Percentiles rank a stretch among this genome's conserved stretches.
phyloP scores from a whole-genome alignment of 768 basidiomycete genomes.

The Auricularia heimuer region DNA sequence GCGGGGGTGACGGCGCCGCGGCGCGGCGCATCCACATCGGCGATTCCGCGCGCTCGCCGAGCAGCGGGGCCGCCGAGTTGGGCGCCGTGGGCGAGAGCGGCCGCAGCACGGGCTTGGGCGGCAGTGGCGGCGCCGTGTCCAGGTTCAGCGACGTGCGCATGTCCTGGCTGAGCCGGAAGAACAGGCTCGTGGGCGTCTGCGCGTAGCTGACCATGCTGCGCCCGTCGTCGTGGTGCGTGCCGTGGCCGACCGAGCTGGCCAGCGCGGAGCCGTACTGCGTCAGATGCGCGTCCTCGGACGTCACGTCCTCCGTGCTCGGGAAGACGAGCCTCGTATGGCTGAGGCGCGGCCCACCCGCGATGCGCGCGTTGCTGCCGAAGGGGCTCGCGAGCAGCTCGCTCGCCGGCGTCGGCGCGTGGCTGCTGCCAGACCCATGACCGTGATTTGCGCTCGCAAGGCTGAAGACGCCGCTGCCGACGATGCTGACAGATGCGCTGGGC shows the following conservation, averaged over 20 bases:
- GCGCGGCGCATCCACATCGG: background rate
- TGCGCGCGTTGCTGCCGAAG: background rate
- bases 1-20: background rate
- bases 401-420: background rate
- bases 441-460: background rate
- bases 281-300: background rate
- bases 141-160: background rate
- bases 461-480: background rate
- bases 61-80: background rate
- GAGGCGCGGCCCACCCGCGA: background rate
- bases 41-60: background rate
- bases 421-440: background rate
- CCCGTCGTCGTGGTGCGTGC: background rate
- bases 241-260: background rate
- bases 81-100: background rate
- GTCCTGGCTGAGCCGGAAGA: constrained; percentile 1
- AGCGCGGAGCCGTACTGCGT: background rate
- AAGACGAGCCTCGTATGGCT: background rate
- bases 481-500: background rate
- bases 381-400: background rate
- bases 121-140: background rate
- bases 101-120: background rate
- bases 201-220: background rate
- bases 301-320: background rate
- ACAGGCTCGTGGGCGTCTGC: background rate